Evolutionary conservation across 164 flowering plant genomes (phyloP).

Genomic region (Dillenia suffruticosa): DNA sequence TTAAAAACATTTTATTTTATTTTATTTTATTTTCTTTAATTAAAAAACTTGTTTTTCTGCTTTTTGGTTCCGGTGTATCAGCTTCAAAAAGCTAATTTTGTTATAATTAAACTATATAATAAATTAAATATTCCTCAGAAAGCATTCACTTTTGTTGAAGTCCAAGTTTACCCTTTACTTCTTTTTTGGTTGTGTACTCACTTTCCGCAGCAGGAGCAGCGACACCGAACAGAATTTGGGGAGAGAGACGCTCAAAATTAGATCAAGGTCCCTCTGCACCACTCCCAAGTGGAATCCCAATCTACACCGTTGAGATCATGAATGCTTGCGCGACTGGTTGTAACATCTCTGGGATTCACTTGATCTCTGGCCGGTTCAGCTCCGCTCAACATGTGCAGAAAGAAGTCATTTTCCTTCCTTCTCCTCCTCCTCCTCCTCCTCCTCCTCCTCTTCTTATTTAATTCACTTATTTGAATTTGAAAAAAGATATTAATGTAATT

Average conservation of each 20-base stretch:
- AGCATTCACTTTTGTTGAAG: neutral
- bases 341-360: conserved; percentile 55
- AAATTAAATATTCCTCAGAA: neutral
- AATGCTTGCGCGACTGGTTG: conserved; percentile 63
- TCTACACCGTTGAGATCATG: conserved; percentile 65
- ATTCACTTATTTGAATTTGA: too few species aligned
- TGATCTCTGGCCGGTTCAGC: conserved; percentile 86
- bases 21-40: too few species aligned
- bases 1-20: too few species aligned
- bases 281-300: conserved; percentile 70
- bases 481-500: too few species aligned
- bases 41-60: neutral
- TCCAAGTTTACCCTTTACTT: neutral
- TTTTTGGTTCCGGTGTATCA: conserved; percentile 4
- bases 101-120: neutral
- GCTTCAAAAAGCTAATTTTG: conserved; percentile 27
- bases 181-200: neutral
- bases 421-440: too few species aligned
- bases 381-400: conserved; percentile 32
- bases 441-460: too few species aligned
- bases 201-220: conserved; percentile 2
- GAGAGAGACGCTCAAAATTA: conserved; percentile 39
- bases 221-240: conserved; percentile 44
- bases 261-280: conserved; percentile 61
- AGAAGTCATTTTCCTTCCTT: too few species aligned